Percentiles rank a stretch among this genome's conserved stretches.
Conservation (phyloP, 352 stramenopile species). For the Ophiocytium majus region DNA sequence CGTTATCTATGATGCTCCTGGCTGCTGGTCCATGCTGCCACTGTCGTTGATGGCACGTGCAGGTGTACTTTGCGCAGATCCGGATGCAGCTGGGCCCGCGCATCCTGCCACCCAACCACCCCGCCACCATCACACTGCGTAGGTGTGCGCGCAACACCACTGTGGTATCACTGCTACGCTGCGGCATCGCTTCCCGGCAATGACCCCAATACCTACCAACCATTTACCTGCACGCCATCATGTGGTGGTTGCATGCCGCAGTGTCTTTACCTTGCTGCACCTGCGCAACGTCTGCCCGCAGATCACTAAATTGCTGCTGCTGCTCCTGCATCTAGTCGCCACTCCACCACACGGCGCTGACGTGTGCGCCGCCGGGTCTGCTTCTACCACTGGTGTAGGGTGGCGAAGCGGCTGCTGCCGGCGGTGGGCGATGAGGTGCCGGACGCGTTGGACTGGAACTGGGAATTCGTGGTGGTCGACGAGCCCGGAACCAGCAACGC, state of each 20-base stretch:
- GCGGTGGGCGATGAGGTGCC: neutral
- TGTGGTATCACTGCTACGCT: too few relatives aligned
- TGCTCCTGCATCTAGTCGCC: neutral
- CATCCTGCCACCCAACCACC: neutral
- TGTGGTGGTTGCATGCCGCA: too few relatives aligned
- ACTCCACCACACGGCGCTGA: too few relatives aligned
- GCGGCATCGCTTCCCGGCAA: neutral
- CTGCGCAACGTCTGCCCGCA: neutral
- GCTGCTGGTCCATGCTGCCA: too few relatives aligned
- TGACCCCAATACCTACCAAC: neutral
- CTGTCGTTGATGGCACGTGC: too few relatives aligned
- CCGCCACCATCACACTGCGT: neutral
- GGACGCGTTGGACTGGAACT: conserved; percentile 17
- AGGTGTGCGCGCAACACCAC: neutral
- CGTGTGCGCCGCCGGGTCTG: too few relatives aligned
- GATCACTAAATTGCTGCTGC: neutral
- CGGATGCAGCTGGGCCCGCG: neutral
- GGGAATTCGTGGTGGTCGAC: conserved; percentile 45
- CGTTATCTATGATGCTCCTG: too few relatives aligned
- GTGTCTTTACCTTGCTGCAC: neutral
- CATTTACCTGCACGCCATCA: too few relatives aligned
- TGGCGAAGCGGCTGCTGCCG: neutral
- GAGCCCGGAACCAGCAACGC: conserved; percentile 40
- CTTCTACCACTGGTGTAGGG: too few relatives aligned
- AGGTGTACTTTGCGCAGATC: neutral